A percentile compares a stretch with the other conserved stretches of the same genome.
phyloP scores from a whole-genome alignment of 1,284 basidiomycete species.

The Crepidotus sp. region DNA sequence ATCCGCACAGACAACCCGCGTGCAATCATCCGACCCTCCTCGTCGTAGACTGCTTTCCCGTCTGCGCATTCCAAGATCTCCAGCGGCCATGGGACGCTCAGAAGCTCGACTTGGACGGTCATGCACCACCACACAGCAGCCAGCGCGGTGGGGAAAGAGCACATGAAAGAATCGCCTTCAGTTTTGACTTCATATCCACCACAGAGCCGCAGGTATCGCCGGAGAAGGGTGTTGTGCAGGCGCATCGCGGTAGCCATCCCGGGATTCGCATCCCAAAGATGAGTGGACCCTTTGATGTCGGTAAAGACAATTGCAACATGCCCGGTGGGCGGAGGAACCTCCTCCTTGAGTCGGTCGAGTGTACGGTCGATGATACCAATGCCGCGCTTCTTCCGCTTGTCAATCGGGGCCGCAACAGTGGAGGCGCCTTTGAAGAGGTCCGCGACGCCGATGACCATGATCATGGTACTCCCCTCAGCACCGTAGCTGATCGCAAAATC shows the following conservation, averaged over 20 bases:
- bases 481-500: slow-evolving; percentile 98
- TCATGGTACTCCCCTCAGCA: slow-evolving; percentile 90
- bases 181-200: slow-evolving; percentile 99
- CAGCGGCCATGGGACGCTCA: slow-evolving; percentile 87
- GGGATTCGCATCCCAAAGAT: slow-evolving; percentile 93
- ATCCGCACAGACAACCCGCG: slow-evolving; percentile 93
- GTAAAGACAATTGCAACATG: slow-evolving; percentile 95
- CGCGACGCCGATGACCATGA: slow-evolving; percentile 89
- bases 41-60: slow-evolving; percentile 75
- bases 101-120: slow-evolving; percentile 78
- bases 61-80: slow-evolving; percentile 93
- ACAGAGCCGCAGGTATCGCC: slow-evolving; percentile 82
- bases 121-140: slow-evolving; percentile 90
- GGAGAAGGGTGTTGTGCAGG: slow-evolving; percentile 83
- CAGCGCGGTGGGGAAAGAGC: slow-evolving; percentile 87
- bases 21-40: slow-evolving; percentile 64
- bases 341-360: slow-evolving; percentile 61
- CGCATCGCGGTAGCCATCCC: slow-evolving; percentile 96
- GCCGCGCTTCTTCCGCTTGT: slow-evolving; percentile 31
- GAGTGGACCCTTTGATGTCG: slow-evolving; percentile 96
- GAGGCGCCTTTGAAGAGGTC: slow-evolving; percentile 59
- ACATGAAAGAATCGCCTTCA: slow-evolving; percentile 99
- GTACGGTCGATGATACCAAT: slow-evolving; percentile 39
- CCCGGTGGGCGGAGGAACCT: slow-evolving; percentile 83
- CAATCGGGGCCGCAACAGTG: slow-evolving; percentile 37